Base-by-base conservation (phyloP, 768 basidiomycete genomes). In the Fibroporia radiculosa region DNA sequence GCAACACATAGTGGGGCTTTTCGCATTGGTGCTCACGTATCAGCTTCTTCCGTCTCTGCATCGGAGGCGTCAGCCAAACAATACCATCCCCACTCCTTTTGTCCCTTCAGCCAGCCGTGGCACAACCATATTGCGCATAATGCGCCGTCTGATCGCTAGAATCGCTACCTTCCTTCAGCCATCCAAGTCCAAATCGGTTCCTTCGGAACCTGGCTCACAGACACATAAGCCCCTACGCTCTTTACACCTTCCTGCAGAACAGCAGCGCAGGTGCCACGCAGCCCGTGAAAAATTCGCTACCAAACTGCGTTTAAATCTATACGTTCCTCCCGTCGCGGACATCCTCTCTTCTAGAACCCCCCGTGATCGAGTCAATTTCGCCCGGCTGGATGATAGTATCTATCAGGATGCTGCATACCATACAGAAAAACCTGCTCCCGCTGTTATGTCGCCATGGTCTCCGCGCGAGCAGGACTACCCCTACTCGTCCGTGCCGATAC, bases 391-490 rank as follows among this genome's bases (percentile, higher is more conserved):
- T 35, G 48, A 50, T 36, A 12, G 22, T 23, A 10, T n/a, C 5
- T 55, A 42, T 44, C 31, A 46, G 2, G 29, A 33, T 4, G 8
- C 23, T 19, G 26, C 14, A 11, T 34, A 42, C 26, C 35, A 12
- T 5, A 49, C 47, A 14, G 40, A 43, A 25, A 39, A 36, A n/a
- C 57, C 57, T 3, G 13, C 25, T 13, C 43, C 46, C n/a, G 56
- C 56, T 3, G n/a, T 56, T 20, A 38, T 59, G 19, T 57, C 58
- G 7, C 58, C 58, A 1, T 57, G 55, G 56, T 60, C 55, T 3
- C 53, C 53, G 13, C 39, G 43, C 32, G 58, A 60, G 40, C 48
- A 54, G 44, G 39, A 50, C 7, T 55, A 41, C 23, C 54, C 51
- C 6, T 50, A 48, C 26, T 36, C 48, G 6, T 22, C 43, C 5